phyloP scores from a whole-genome alignment of 1,284 basidiomycete genomes.

The Heterobasidion parviporum region DNA sequence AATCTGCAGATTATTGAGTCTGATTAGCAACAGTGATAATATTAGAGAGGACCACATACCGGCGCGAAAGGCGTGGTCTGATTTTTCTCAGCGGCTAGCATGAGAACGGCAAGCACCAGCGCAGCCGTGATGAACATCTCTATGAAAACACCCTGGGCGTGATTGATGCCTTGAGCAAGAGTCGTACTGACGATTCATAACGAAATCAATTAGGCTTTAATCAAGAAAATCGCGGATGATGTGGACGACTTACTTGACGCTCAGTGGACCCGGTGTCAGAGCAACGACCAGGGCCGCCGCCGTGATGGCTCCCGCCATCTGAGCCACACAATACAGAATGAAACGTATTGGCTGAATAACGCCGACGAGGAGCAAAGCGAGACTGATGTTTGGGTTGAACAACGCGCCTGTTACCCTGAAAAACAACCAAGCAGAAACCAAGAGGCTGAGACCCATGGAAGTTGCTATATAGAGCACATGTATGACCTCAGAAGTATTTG shows the following conservation, averaged over 20 bases:
- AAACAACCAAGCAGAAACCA: slow-evolving; percentile 68
- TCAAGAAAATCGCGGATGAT: neutral
- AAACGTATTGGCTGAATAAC: slow-evolving; percentile 54
- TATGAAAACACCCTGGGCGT: slow-evolving; percentile 58
- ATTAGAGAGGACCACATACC: slow-evolving; percentile 20
- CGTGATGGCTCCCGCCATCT: slow-evolving; percentile 54
- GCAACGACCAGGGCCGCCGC: slow-evolving; percentile 54
- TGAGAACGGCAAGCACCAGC: slow-evolving; percentile 54
- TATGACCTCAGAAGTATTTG: slow-evolving; percentile 26
- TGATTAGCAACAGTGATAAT: neutral
- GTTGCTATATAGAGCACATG: slow-evolving; percentile 24
- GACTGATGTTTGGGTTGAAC: slow-evolving; percentile 66
- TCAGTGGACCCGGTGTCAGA: slow-evolving; percentile 52
- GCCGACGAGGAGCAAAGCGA: slow-evolving; percentile 54
- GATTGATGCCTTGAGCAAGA: slow-evolving; percentile 35
- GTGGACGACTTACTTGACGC: slow-evolving; percentile 36
- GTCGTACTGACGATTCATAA: slow-evolving; percentile 28
- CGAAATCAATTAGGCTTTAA: neutral
- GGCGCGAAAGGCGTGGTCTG: slow-evolving; percentile 66
- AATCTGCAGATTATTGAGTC: slow-evolving; percentile 27
- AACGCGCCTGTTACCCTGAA: slow-evolving; percentile 64
- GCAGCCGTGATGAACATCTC: slow-evolving; percentile 64
- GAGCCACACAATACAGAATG: slow-evolving; percentile 54
- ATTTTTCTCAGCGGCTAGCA: slow-evolving; percentile 67
- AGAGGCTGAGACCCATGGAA: slow-evolving; percentile 55